Conservation (phyloP, 169 alveolate genomes). For the Eimeria praecox region DNA sequence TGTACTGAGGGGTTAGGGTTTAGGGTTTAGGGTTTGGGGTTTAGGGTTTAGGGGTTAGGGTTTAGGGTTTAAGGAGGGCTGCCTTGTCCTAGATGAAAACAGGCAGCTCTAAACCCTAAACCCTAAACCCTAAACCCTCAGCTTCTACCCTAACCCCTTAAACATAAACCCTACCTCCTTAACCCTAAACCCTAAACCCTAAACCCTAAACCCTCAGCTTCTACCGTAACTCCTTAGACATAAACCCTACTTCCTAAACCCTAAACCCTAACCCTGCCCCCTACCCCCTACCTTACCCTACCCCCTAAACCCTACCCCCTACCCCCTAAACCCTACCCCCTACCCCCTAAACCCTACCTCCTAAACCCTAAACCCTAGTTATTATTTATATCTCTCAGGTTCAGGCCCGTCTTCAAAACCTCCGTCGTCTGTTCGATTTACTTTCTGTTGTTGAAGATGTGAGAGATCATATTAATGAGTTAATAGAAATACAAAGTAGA, state of each 20-base stretch:
- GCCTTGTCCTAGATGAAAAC: neutral
- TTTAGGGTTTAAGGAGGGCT: neutral
- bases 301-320: conserved; percentile 13
- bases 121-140: conserved; percentile 30
- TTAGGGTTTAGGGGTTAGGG: neutral
- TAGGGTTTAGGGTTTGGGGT: neutral
- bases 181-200: too few species aligned
- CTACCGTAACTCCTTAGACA: too few species aligned
- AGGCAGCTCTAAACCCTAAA: neutral
- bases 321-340: neutral
- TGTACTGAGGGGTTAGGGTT: neutral
- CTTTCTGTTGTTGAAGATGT: conserved; percentile 29
- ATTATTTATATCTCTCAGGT: conserved; percentile 19
- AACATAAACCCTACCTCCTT: too few species aligned
- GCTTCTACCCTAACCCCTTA: too few species aligned
- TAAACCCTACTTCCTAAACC: too few species aligned
- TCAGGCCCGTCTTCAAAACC: neutral
- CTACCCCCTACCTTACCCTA: too few species aligned
- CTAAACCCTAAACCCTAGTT: neutral
- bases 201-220: too few species aligned
- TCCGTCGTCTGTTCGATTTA: conserved; percentile 55
- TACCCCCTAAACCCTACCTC: neutral
- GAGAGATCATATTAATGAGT: conserved; percentile 66
- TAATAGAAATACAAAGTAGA: conserved; percentile 74
- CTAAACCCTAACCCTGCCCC: conserved; percentile 8